Evolutionary conservation across 441 rosid species (phyloP).

Genomic region (Rhodomyrtus psidioides): DNA sequence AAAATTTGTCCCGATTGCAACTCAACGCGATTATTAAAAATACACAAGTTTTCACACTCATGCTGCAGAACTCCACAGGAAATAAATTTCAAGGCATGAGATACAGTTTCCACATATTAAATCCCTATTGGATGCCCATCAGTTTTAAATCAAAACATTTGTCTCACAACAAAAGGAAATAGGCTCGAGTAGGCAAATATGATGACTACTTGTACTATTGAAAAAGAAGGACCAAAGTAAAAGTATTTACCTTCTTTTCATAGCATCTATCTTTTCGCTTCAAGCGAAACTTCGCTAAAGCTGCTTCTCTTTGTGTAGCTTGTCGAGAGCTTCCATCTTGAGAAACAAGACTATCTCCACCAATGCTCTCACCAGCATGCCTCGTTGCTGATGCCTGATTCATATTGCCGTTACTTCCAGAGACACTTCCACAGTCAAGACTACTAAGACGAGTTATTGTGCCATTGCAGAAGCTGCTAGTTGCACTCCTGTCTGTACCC

Average conservation of each 20-base stretch:
- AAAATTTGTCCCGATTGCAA: not conserved
- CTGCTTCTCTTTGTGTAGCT: slow-evolving; percentile 71
- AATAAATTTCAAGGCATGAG: not conserved
- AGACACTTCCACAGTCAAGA: slow-evolving; percentile 39
- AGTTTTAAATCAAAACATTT: not conserved
- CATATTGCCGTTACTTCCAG: slow-evolving; percentile 39
- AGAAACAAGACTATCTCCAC: slow-evolving; percentile 27
- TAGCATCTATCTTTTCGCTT: slow-evolving; percentile 94
- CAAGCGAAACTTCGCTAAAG: slow-evolving; percentile 71
- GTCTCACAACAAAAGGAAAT: not conserved
- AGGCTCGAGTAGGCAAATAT: not conserved
- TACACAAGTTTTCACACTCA: not conserved
- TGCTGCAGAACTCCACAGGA: not conserved
- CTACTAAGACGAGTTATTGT: slow-evolving; percentile 29
- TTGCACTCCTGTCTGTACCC: slow-evolving; percentile 50
- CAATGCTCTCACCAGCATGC: slow-evolving; percentile 40
- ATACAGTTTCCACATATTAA: not conserved
- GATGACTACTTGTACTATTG: not conserved
- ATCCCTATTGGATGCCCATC: not conserved
- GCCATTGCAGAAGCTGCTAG: slow-evolving; percentile 55
- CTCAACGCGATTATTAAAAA: not conserved
- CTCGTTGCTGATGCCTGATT: slow-evolving; percentile 29
- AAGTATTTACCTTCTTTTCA: slow-evolving; percentile 70
- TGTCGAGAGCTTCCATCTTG: slow-evolving; percentile 29
- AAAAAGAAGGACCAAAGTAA: not conserved